Conservation (phyloP, 1,139 yeast genomes). For the Hemisphaericaspora xylanilytica region DNA sequence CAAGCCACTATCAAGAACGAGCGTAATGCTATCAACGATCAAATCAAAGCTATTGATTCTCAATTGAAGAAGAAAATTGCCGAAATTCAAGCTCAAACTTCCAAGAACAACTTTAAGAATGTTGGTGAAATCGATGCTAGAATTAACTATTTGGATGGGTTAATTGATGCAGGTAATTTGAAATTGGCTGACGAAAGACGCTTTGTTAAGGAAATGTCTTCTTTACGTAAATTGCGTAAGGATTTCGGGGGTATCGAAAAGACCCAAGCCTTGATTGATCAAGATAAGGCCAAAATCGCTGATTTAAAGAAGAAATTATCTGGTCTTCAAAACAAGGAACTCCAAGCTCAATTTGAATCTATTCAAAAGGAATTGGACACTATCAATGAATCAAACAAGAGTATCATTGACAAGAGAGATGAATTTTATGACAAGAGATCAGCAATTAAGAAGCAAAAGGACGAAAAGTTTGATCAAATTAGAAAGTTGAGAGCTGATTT, state of each 20-base stretch:
- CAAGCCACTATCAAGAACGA: conserved; percentile 73
- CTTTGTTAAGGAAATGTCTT: conserved; percentile 78
- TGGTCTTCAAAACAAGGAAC: conserved; percentile 61
- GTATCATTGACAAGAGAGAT: conserved; percentile 65
- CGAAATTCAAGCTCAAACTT: conserved; percentile 70
- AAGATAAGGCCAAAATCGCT: conserved; percentile 72
- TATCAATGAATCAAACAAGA: conserved; percentile 58
- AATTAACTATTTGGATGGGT: conserved; percentile 66
- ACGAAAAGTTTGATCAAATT: conserved; percentile 61
- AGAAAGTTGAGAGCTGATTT: conserved; percentile 65
- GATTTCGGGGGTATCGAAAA: conserved; percentile 74
- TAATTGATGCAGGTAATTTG: conserved; percentile 76
- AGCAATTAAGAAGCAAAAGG: conserved; percentile 66
- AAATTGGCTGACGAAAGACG: conserved; percentile 91
- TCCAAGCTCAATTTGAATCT: conserved; percentile 57
- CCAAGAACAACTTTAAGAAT: conserved; percentile 68
- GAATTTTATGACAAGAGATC: conserved; percentile 64
- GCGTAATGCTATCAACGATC: conserved; percentile 67
- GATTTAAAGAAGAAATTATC: conserved; percentile 70
- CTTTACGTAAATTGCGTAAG: conserved; percentile 77
- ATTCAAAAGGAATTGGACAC: conserved; percentile 64
- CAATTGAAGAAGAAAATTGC: conserved; percentile 71
- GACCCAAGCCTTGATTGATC: conserved; percentile 76
- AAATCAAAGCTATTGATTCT: conserved; percentile 69
- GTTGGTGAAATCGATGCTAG: conserved; percentile 78